Evolutionary conservation across 2,329 filamentous ascomycete species (phyloP), one percentile per base, ranked within the genome.

Genomic region (Parascedosporium putredinis): DNA sequence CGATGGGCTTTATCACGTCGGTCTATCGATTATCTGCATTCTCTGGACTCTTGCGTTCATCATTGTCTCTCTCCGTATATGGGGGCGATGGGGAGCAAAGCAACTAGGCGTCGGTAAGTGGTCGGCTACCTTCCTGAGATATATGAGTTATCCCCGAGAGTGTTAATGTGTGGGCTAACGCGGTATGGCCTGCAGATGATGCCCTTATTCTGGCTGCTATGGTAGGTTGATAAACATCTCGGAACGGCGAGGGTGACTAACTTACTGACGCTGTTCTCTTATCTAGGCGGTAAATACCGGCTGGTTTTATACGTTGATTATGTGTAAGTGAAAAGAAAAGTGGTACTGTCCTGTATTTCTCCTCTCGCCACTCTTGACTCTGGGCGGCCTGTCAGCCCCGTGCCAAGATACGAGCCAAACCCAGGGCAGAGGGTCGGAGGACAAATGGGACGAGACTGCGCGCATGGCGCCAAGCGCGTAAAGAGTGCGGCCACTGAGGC

Each of bases 241-340:
- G n/a, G 24, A 42, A 25, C 12, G 25, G 12, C 10, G 8, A 38
- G n/a, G 5, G 12, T 24, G 18, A 3, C 14, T 25, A n/a, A 12
- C 2, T 12, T 18, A 33, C 18, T 34, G n/a, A 5, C 6, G 27
- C 27, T 31, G 12, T 38, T 43, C 18, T 44, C 47, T 44, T 14
- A 2, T 44, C 24, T 27, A 50, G 47, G 38, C 53, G 6, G 46
- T 54, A 33, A 55, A 55, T 25, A 55, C 52, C 1, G 54, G 45
- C 46, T 55, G 52, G 40, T 58, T 53, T 24, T 53, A 55, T 4
- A 27, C 55, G 10, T 34, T 58, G 25, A 52, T 59, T 27, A 54
- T 60, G 51, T 60, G 57, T 58, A 56, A 55, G 58, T 55, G 9
- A 1, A 36, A 12, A 5, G n/a, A n/a, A n/a, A n/a, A n/a, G n/a